Percentiles rank a stretch among this genome's conserved stretches.
Evolutionary conservation across 164 flowering plant species (phyloP).

Genomic region (Vitis amurensis): DNA sequence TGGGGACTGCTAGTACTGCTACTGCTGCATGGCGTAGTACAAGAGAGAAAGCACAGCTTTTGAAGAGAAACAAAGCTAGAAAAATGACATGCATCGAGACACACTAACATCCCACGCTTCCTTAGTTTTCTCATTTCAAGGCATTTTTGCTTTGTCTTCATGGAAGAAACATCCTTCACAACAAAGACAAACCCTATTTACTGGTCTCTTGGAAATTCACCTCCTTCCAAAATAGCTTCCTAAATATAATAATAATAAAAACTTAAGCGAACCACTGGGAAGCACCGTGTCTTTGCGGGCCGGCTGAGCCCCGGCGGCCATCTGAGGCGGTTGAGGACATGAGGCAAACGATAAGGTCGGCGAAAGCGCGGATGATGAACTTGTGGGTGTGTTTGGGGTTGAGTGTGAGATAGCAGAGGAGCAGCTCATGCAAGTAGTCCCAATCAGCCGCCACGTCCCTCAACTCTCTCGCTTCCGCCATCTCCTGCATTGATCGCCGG

Average conservation of each 20-base stretch:
- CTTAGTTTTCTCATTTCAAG: conserved; percentile 8
- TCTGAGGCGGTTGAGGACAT: conserved; percentile 13
- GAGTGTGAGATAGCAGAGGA: conserved; percentile 56
- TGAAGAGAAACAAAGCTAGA: not conserved
- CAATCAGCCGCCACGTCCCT: conserved; percentile 31
- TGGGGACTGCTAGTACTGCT: too few relatives aligned
- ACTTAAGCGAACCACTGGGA: conserved; percentile 4
- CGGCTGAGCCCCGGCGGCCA: not conserved
- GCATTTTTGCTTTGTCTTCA: conserved; percentile 9
- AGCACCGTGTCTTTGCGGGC: conserved; percentile 6
- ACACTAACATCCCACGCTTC: conserved; percentile 30
- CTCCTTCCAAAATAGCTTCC: not conserved
- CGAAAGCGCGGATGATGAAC: conserved; percentile 64
- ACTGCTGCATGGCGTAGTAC: too few relatives aligned
- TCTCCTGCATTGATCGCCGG: conserved; percentile 52
- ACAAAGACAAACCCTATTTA: not conserved
- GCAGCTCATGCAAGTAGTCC: conserved; percentile 68
- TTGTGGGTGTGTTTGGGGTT: conserved; percentile 67
- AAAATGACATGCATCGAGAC: conserved; percentile 21
- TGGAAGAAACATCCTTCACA: not conserved
- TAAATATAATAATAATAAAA: conserved; percentile 2
- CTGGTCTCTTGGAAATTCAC: too few relatives aligned
- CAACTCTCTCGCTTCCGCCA: conserved; percentile 43
- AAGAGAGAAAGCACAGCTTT: not conserved
- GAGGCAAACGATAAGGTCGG: conserved; percentile 51